Evolutionary conservation across 495 filamentous ascomycete genomes (phyloP), one percentile per base, ranked within the genome.

Genomic region (Astrothelium subdiscretum): DNA sequence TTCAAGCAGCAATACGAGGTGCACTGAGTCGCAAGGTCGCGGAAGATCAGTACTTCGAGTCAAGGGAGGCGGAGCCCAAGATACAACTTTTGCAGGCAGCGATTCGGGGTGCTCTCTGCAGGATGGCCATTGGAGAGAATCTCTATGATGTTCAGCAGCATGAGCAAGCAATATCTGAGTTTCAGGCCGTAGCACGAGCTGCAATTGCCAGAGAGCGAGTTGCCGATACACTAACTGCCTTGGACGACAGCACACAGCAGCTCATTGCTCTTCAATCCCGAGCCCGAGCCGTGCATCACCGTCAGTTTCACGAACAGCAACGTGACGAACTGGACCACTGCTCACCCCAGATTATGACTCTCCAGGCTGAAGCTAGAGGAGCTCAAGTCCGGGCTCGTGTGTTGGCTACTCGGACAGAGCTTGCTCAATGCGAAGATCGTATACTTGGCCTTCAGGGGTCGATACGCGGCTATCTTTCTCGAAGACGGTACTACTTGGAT

Each of bases 51-150:
- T 77, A 77, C 48, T 74, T 80, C 42, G 72, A 78, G 57, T 75
- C 76, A 2, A 77, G 72, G 67, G 71, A 76, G 59, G 73, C 74
- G 26, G 85, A 76, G 72, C 65, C 62, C 0, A 63, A 79, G 59
- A 75, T 92, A 20, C 74, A 73, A 51, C 74, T 78, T 61, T 79
- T 96, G n/a, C 91, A 96, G 75, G 87, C 89, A 31, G 81, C 78
- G 20, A 82, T 69, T 3, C 65, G 71, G 24, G 71, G 71, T 44
- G 79, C 80, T 10, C 69, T 85, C 1, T 54, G 69, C 60, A 31
- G 27, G 24, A 54, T 32, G 32, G 18, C 52, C 24, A 60, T 57
- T 65, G 52, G 26, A 31, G 40, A 48, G 11, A 22, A 60, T 61
- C 48, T 54, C 15, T 54, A 27, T 15, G 48, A 54, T 29, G 29